A percentile compares a stretch with the other conserved stretches of the same genome.
These are phyloP conservation scores for Papiliotrema laurentii DNA, from an alignment of 1,284 basidiomycete genomes.

Conservation along the genomic window DNA sequence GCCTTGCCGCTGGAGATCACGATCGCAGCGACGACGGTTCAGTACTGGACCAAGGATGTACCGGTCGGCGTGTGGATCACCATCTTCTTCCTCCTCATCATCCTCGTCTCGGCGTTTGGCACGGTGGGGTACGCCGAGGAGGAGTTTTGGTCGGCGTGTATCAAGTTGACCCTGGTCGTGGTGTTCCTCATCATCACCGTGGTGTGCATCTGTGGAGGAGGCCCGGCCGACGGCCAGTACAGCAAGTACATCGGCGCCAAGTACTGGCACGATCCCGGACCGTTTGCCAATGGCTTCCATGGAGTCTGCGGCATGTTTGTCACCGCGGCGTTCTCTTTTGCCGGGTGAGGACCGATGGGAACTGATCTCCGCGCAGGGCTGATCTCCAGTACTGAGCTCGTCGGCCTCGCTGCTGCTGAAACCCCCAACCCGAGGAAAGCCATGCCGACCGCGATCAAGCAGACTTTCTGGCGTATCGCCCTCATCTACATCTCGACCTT, in stretches of 20 bases:
- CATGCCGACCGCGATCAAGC: conserved; percentile 52
- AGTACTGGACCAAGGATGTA: conserved; percentile 40
- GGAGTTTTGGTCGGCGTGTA: conserved; percentile 46
- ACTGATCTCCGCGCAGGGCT: conserved; percentile 2
- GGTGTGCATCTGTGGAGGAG: conserved; percentile 39
- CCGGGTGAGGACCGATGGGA: conserved; percentile 39
- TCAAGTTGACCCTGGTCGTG: conserved; percentile 47
- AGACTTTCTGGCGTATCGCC: conserved; percentile 48
- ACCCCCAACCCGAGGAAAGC: conserved; percentile 51
- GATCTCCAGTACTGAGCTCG: conserved; percentile 65
- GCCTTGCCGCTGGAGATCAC: conserved; percentile 23
- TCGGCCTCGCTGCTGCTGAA: conserved; percentile 77
- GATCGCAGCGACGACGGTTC: conserved; percentile 42
- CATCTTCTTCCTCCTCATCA: conserved; percentile 38
- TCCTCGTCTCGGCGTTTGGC: conserved; percentile 29
- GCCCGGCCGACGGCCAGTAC: conserved; percentile 35
- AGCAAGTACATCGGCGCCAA: conserved; percentile 33
- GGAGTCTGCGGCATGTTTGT: conserved; percentile 46
- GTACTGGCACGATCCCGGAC: conserved; percentile 43
- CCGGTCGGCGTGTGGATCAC: conserved; percentile 47
- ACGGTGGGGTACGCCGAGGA: conserved; percentile 44
- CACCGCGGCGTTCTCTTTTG: conserved; percentile 67
- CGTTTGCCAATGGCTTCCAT: conserved; percentile 51
- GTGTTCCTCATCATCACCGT: conserved; percentile 45
- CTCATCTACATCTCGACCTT: conserved; percentile 54